phyloP scores from a whole-genome alignment of 2,329 filamentous ascomycete genomes.

The Colletotrichum abscissum region DNA sequence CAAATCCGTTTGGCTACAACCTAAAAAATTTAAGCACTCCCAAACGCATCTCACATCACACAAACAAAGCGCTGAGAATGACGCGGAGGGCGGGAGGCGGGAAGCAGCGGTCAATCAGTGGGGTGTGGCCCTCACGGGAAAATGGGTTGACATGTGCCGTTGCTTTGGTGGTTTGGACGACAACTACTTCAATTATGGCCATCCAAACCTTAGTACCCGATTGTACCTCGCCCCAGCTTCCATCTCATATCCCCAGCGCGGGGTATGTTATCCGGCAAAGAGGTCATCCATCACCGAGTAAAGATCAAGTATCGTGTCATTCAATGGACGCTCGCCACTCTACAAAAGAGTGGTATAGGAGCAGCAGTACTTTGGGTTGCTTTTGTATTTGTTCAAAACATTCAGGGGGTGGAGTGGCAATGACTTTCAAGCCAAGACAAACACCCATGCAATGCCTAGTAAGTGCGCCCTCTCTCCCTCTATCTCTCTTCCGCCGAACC shows the following conservation, averaged over 20 bases:
- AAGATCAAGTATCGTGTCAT: background rate
- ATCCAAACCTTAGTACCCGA: background rate
- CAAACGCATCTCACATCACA: background rate
- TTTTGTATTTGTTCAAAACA: background rate
- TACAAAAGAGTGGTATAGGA: background rate
- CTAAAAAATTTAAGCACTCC: background rate
- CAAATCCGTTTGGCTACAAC: background rate
- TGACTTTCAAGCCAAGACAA: background rate
- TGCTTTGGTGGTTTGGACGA: too few relatives aligned
- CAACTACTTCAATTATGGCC: background rate
- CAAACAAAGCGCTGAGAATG: too few relatives aligned
- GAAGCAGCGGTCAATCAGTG: too few relatives aligned
- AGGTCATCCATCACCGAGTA: background rate
- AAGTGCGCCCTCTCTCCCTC: too few relatives aligned
- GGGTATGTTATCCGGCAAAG: background rate
- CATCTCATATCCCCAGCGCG: too few relatives aligned
- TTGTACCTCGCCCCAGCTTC: too few relatives aligned
- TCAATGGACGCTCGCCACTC: background rate
- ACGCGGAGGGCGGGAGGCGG: too few relatives aligned
- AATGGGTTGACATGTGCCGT: background rate
- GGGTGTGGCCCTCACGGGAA: too few relatives aligned
- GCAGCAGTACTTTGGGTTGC: background rate
- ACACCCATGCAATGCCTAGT: background rate
- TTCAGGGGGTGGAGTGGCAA: background rate
- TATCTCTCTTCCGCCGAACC: too few relatives aligned